phyloP scores from a whole-genome alignment of 2,329 filamentous ascomycete genomes.

The Fusarium tjaetaba region DNA sequence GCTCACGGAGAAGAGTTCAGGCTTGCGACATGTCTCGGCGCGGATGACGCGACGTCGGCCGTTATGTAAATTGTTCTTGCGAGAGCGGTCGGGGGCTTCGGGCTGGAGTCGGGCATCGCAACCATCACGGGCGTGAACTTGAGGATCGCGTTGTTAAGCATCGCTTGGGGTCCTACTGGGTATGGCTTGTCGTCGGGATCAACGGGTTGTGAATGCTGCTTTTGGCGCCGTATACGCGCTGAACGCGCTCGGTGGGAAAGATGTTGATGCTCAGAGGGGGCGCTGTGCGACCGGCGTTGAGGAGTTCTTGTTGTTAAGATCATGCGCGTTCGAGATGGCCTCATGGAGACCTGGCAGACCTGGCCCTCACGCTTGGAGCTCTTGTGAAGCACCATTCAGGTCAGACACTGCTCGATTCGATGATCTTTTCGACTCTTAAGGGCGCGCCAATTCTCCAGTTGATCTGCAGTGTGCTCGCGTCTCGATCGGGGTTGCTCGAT shows the following conservation, averaged over 20 bases:
- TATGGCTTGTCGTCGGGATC: neutral
- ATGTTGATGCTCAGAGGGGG: rapidly evolving
- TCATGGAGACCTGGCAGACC: neutral
- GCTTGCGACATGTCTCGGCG: neutral
- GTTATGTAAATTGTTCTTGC: neutral
- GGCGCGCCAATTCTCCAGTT: neutral
- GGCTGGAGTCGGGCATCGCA: neutral
- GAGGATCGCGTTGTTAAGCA: neutral
- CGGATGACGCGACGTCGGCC: neutral
- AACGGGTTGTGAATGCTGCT: rapidly evolving
- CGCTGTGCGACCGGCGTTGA: rapidly evolving
- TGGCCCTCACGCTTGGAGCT: neutral
- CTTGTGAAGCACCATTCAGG: neutral
- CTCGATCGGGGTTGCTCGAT: neutral
- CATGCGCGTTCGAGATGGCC: neutral
- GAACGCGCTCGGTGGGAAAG: rapidly evolving
- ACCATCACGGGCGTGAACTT: neutral
- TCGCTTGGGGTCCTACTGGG: neutral
- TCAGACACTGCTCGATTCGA: neutral
- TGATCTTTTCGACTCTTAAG: neutral
- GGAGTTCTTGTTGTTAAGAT: too few species aligned
- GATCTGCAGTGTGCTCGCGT: neutral
- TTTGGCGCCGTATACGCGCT: rapidly evolving
- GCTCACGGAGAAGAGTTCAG: neutral
- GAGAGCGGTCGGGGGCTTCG: neutral